Conservation (phyloP, 352 stramenopile species). For the Phytophthora ramorum region DNA sequence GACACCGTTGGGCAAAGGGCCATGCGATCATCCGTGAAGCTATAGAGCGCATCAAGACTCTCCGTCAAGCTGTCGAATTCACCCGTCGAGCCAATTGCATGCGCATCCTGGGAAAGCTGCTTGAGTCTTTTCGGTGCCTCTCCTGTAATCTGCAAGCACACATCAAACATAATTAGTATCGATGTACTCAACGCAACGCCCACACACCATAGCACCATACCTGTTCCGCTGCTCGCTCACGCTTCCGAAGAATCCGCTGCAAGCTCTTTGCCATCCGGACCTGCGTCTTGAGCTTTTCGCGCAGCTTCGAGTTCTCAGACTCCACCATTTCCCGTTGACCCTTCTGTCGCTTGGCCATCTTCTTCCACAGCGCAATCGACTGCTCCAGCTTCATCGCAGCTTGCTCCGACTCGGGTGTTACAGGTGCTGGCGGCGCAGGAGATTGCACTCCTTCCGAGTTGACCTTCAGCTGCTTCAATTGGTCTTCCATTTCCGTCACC, state of each 20-base stretch:
- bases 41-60: slow-evolving; percentile 14
- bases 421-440: not conserved
- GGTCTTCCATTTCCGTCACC: slow-evolving; percentile 40
- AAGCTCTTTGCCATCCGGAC: slow-evolving; percentile 47
- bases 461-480: slow-evolving; percentile 30
- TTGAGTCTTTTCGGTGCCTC: slow-evolving; percentile 17
- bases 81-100: not conserved
- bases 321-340: slow-evolving; percentile 37
- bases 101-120: not conserved
- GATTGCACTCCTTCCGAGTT: slow-evolving; percentile 4
- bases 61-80: slow-evolving; percentile 21
- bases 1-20: slow-evolving; percentile 8
- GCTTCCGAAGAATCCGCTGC: slow-evolving; percentile 42
- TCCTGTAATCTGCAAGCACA: slow-evolving; percentile 4
- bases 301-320: slow-evolving; percentile 50
- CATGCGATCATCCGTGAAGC: slow-evolving; percentile 20
- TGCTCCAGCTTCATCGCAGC: slow-evolving; percentile 27
- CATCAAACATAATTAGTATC: not conserved
- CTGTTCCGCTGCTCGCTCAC: slow-evolving; percentile 37
- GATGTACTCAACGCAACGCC: not conserved
- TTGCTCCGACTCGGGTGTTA: not conserved
- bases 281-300: slow-evolving; percentile 53
- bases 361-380: slow-evolving; percentile 48
- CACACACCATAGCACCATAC: slow-evolving; percentile 11
- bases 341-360: slow-evolving; percentile 49